A percentile compares a stretch with the other conserved stretches of the same genome.
phyloP scores from a whole-genome alignment of 306 rosid genomes.

The Cotoneaster glaucophyllus region DNA sequence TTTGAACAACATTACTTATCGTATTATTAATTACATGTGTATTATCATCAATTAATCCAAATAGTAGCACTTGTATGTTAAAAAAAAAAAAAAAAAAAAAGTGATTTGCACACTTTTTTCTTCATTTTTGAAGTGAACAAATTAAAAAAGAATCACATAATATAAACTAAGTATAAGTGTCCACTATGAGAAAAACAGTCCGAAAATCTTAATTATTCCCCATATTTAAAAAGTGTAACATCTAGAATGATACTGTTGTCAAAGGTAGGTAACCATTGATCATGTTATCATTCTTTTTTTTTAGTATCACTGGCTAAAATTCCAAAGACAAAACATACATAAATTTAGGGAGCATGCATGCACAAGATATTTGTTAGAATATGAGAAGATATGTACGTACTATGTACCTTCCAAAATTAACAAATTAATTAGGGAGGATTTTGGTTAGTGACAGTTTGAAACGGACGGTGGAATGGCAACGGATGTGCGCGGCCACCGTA shows the following conservation, averaged over 20 bases:
- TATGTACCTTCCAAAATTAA: background rate
- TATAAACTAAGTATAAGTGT: no score
- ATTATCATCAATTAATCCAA: background rate
- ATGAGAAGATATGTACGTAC: background rate
- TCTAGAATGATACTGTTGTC: background rate
- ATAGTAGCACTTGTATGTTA: background rate
- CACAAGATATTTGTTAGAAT: background rate
- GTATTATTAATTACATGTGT: no score
- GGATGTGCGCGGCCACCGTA: background rate
- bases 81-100: no score
- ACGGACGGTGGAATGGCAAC: conserved; percentile 27
- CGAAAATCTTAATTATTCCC: no score
- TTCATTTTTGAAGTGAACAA: no score
- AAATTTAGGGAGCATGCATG: background rate
- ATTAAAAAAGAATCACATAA: no score
- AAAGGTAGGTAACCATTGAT: no score
- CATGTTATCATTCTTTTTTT: no score
- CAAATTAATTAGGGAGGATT: background rate
- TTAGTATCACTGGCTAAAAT: no score
- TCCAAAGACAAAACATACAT: background rate
- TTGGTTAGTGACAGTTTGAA: conserved; percentile 26
- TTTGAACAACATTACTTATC: no score
- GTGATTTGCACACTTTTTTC: no score
- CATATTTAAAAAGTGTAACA: background rate
- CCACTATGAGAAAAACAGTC: no score